Evolutionary conservation across 352 stramenopile genomes (phyloP), one percentile per base, ranked within the genome.

Genomic region (Phytophthora colocasiae): DNA sequence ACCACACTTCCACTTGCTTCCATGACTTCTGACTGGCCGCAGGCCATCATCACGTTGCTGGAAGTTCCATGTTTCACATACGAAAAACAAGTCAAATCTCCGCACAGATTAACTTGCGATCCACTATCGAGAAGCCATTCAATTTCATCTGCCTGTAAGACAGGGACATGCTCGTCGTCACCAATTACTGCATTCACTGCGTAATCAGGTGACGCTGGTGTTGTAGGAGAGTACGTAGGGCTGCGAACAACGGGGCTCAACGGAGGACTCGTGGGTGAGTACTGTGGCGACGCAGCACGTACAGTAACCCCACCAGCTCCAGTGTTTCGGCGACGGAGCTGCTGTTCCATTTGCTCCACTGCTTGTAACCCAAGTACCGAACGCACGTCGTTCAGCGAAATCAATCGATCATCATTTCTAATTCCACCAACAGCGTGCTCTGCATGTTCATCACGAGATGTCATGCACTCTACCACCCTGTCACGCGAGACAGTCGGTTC

Each of bases 81-180:
- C 1, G 40, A 45, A 17, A 45, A 45, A 15, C n/a, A 26, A 45
- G 39, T 45, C 14, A 45, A 19, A 19, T 19, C 39, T 24, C 39
- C 39, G 39, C 46, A 36, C 32, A 56, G 19, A 17, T 67, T 55
- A 7, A 67, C 59, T 43, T 67, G 50, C 3, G 50, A 59, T 26
- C 41, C 50, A 26, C 27, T 53, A 15, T 41, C 46, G 3, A 53
- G 46, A 11, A 53, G 27, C 15, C 27, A 40, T 31, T 40, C 27
- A 5, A 53, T 40, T 41, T 53, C 27, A 12, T 53, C 46, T 27
- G 27, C 14, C 12, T 53, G 27, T 4, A 39, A 53, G 6, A 6
- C 29, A 24, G 27, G 46, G 24, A 51, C 44, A 22, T 15, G 11
- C 24, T 38, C 8, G 17, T 14, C n/a, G 17, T 48, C 12, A 14